Base-by-base conservation (phyloP, 306 rosid genomes). In the Adenanthera pavonina region DNA sequence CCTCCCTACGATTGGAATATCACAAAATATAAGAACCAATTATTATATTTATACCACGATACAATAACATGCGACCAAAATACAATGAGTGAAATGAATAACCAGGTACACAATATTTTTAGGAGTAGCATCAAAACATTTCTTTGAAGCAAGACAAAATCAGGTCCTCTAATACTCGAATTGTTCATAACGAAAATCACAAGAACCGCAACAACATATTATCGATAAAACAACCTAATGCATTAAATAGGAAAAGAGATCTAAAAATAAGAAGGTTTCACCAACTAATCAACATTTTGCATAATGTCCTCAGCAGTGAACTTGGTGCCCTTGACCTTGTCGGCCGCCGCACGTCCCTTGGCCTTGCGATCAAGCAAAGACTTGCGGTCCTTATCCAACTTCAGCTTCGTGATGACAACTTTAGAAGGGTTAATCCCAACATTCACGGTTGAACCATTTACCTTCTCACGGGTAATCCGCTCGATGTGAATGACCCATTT, bases 401-500 rank as follows among this genome's bases (percentile, higher is more conserved):
- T 83, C 68, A 95, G 89, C 90, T 95, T 95, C 17, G 97, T 91
- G 73, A 95, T 82, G 9, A 95, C 85, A 5, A 87, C 92, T 82
- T 95, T 95, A 0, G 97, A 93, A 0, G 99, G 94, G 79, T 93
- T 80, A 83, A 95, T 83, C 5, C 99, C 99, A 6, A 95, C 97
- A 43, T 95, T 95, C 16, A 95, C 99, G n/a, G 99, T 95, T 6
- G 95, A 90, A 0, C 99, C 99, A 38, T 93, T 95, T 0, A 95
- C 99, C 91, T 95, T 95, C 88, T 95, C 99, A 0, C 99, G 90
- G 0, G 99, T 95, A 46, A 95, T 92, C 7, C 99, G 89, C 78
- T 95, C 99, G 61, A 95, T 86, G 89, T 95, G 99, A 78, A 95
- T 93, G 16, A 92, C 95, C 97, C 97, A 95, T 71, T 95, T 95